Conservation (phyloP, 257 asterid species). For the Coffea eugenioides region DNA sequence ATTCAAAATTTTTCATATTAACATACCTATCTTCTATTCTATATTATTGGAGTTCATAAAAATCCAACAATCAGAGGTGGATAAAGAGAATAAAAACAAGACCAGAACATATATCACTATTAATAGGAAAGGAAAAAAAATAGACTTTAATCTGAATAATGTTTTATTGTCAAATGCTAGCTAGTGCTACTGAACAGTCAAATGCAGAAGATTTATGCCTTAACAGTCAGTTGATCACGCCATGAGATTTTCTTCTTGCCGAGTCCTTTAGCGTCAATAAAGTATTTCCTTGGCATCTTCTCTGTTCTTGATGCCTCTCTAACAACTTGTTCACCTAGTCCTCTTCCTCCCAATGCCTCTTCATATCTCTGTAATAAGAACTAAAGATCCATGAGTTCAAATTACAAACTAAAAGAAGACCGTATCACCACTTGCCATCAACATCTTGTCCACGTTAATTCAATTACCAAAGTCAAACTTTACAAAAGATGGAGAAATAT, state of each 20-base stretch:
- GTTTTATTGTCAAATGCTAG: neutral
- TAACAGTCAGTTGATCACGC: neutral
- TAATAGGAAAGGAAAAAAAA: neutral
- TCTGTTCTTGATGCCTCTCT: neutral
- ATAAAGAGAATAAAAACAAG: neutral
- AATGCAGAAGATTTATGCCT: neutral
- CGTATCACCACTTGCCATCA: neutral
- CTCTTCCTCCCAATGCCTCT: neutral
- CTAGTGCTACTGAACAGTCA: neutral
- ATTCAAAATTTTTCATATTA: neutral
- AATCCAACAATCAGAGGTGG: neutral
- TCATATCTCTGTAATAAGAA: slow-evolving; percentile 3
- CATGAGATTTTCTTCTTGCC: neutral
- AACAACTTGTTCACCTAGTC: neutral
- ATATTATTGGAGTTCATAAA: neutral
- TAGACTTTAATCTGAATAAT: neutral
- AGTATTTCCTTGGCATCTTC: neutral
- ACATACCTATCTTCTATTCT: neutral
- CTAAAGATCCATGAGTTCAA: neutral
- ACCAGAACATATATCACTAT: neutral
- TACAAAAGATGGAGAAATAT: neutral
- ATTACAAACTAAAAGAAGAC: neutral
- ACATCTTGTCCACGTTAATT: neutral
- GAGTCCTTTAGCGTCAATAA: neutral
- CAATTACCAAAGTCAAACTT: neutral